Conservation (phyloP, 2,329 filamentous ascomycete species). For the Coniochaeta hoffmannii region DNA sequence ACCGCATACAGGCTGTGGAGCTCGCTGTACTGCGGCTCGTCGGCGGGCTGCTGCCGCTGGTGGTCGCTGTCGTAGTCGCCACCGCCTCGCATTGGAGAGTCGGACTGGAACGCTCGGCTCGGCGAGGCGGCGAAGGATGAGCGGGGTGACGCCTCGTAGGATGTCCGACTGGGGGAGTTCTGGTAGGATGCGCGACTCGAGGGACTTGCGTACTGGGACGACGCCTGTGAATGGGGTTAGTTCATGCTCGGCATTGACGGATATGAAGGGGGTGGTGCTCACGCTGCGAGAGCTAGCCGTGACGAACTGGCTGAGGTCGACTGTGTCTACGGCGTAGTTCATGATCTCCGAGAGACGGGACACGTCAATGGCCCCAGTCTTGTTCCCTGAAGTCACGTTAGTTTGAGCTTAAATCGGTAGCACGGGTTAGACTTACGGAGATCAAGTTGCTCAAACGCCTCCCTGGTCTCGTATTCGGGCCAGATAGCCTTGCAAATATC, state of each 20-base stretch:
- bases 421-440: not conserved
- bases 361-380: not conserved
- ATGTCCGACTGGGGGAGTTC: not conserved
- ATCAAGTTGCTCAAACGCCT: not conserved
- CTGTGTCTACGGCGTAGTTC: not conserved
- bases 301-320: not conserved
- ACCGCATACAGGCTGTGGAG: not conserved
- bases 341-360: not conserved
- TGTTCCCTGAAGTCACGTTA: not conserved
- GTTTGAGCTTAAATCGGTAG: not conserved
- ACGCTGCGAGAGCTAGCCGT: not conserved
- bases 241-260: not conserved
- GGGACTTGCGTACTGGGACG: not conserved
- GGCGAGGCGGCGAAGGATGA: not conserved
- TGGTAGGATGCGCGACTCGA: not conserved
- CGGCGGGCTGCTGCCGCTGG: not conserved
- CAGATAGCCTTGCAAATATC: constrained; percentile 3
- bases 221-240: not conserved
- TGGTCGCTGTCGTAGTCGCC: not conserved
- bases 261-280: not conserved
- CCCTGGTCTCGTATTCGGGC: not conserved
- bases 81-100: not conserved
- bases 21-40: not conserved
- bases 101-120: not conserved
- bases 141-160: not conserved